Percentiles rank a stretch among this genome's conserved stretches.
Conservation (phyloP, 2,329 filamentous ascomycete species). For the Colletotrichum gigasporum region DNA sequence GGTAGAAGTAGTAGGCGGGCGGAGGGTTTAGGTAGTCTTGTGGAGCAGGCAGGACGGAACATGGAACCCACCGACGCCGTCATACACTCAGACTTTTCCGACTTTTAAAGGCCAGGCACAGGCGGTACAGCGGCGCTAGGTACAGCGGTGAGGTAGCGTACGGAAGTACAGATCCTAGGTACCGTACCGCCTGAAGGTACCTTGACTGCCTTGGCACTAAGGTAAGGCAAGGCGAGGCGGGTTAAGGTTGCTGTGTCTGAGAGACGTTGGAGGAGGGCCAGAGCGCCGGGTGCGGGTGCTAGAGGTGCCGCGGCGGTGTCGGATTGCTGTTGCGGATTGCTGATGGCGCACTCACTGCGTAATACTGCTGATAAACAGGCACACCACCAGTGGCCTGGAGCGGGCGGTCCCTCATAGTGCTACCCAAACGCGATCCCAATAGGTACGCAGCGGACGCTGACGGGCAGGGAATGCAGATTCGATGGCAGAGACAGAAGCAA, state of each 20-base stretch:
- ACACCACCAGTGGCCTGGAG: background rate
- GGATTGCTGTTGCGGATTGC: background rate
- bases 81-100: slow-evolving; percentile 4
- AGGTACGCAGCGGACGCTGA: too few relatives aligned
- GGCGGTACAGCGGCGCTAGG: background rate
- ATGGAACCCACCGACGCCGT: slow-evolving; percentile 25
- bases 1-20: background rate
- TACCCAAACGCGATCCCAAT: too few relatives aligned
- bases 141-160: background rate
- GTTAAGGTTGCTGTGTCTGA: slow-evolving; percentile 11
- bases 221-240: background rate
- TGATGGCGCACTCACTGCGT: background rate
- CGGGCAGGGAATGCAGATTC: too few relatives aligned
- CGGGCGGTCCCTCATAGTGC: too few relatives aligned
- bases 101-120: slow-evolving; percentile 10
- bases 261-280: slow-evolving; percentile 10
- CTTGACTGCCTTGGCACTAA: too few relatives aligned
- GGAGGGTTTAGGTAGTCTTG: background rate
- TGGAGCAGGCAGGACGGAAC: background rate
- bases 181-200: too few relatives aligned
- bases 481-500: background rate
- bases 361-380: background rate
- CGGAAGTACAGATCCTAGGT: background rate
- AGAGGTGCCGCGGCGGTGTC: background rate
- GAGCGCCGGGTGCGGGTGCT: slow-evolving; percentile 6